Evolutionary conservation across 164 flowering plant species (phyloP), one percentile per base, ranked within the genome.

Genomic region (Houttuynia cordata): DNA sequence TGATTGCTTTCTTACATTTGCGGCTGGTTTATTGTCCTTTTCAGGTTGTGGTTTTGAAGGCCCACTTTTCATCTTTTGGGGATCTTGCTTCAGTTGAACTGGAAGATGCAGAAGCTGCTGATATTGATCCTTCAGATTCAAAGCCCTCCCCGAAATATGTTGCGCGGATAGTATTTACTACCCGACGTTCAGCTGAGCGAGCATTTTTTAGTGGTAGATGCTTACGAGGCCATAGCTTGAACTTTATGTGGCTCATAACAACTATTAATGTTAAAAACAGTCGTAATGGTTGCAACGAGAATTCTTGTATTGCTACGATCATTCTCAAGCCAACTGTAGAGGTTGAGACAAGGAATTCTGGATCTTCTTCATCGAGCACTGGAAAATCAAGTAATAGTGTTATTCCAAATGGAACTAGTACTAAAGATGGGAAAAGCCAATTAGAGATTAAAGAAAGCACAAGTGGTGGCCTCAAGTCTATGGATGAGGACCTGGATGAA

Each of bases 171-270:
- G 74, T 64, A 53, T 93, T 83, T 67, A 62, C 73, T 45, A 78
- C 86, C 40, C 92, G 85, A 8, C 82, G 53, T 15, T 72, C 88
- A 34, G 99, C 99, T 50, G 99, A 93, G 73, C 81, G 62, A 67
- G 99, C 99, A 67, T 90, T 86, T 72, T 53, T 22, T 39, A 78
- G 79, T 71, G 96, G 86, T 41, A 86, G 78, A 81, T 73, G 78
- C 75, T 93, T 88, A 84, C 66, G 81, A 68, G 99, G 86, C 57
- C 78, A 84, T 63, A 73, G 73, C 64, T 72, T 93, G 70, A 79
- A 83, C 59, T 86, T 90, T 68, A 55, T 54, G 47, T 93, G 99
- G 99, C 45, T 82, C 63, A 62, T 59, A 51, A 17, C 64, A n/a
- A 59, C 85, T 30, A 78, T 62, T 57, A 73, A 42, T 65, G 51